These are phyloP conservation scores for Aspergillus coremiiformis DNA, from an alignment of 495 filamentous ascomycete genomes.

Conservation along the genomic window DNA sequence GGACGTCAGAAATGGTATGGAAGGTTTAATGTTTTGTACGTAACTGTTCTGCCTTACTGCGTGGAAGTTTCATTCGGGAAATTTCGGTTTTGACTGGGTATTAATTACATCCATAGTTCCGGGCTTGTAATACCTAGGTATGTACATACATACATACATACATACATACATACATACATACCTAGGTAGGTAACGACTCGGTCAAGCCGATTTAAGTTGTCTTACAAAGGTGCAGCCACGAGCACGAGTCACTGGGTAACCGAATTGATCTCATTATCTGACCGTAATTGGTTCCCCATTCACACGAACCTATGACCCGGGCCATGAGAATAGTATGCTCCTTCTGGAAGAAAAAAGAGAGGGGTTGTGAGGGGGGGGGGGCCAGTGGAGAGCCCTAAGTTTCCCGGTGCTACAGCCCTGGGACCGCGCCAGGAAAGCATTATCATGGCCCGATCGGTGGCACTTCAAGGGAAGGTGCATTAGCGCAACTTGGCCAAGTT, in stretches of 20 bases:
- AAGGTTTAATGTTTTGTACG: neutral
- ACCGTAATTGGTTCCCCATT: neutral
- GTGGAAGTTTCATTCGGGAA: neutral
- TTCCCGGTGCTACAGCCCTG: constrained; percentile 36
- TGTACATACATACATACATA: no score
- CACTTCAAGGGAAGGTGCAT: constrained; percentile 36
- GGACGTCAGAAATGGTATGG: no score
- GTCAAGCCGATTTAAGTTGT: neutral
- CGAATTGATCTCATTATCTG: neutral
- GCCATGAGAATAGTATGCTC: neutral
- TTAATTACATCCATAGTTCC: neutral
- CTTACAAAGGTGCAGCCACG: neutral
- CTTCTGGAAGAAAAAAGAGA: constrained; percentile 1
- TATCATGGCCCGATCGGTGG: constrained; percentile 11
- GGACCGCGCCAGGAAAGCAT: constrained; percentile 17
- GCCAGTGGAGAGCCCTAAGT: constrained; percentile 18
- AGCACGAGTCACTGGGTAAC: neutral
- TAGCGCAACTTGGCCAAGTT: constrained; percentile 31
- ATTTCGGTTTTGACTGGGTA: neutral
- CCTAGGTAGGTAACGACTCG: no score
- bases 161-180: no score
- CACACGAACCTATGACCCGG: neutral
- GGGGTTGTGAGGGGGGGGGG: neutral
- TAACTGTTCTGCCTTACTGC: neutral
- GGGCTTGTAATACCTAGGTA: neutral